Conservation (phyloP, 257 asterid species). For the Solanum dulcamara region DNA sequence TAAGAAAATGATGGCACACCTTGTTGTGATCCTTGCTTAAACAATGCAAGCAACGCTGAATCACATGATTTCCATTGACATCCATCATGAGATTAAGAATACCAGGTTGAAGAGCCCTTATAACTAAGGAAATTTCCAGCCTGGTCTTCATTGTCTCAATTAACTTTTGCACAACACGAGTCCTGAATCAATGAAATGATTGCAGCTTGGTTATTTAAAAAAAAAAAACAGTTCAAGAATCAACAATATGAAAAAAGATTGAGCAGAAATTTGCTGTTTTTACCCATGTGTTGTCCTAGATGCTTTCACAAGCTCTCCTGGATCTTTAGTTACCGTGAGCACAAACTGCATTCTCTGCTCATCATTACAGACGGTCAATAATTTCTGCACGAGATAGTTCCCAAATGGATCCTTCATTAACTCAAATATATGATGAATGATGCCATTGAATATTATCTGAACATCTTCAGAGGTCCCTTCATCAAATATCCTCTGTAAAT, state of each 20-base stretch:
- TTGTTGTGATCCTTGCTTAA: constrained; percentile 20
- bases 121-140: constrained; percentile 22
- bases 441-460: constrained; percentile 15
- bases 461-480: constrained; percentile 25
- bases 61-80: constrained; percentile 33
- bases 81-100: constrained; percentile 28
- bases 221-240: not conserved
- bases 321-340: constrained; percentile 13
- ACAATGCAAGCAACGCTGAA: constrained; percentile 32
- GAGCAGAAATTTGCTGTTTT: not conserved
- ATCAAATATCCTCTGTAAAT: constrained; percentile 21
- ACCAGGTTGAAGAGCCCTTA: constrained; percentile 26
- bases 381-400: constrained; percentile 29
- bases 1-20: constrained; percentile 7
- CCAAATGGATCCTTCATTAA: constrained; percentile 35
- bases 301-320: constrained; percentile 13
- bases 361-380: constrained; percentile 30
- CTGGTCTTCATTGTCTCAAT: constrained; percentile 18
- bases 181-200: constrained; percentile 9
- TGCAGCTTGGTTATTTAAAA: not conserved
- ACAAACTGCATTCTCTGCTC: constrained; percentile 24
- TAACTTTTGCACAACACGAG: constrained; percentile 35
- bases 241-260: not conserved
- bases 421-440: constrained; percentile 19
- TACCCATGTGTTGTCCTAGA: constrained; percentile 32